Evolutionary conservation across 2,329 filamentous ascomycete species (phyloP), one percentile per base, ranked within the genome.

Genomic region (Fusarium abutilonis): DNA sequence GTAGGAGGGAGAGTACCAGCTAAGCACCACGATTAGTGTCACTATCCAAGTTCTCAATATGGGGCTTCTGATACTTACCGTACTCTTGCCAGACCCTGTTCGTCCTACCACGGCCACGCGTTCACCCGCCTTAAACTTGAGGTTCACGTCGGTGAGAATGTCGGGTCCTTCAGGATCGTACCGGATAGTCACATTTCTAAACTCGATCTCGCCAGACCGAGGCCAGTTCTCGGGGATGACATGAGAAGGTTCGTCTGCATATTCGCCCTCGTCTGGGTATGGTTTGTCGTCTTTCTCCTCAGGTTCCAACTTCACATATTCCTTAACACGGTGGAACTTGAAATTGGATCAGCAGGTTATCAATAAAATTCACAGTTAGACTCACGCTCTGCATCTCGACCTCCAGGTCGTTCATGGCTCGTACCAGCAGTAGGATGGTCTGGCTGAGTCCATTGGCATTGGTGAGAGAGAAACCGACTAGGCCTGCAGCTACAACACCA

Each of bases 51-150:
- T 32, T 38, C n/a, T 6, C 14, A 26, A 42, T 4, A n/a, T n/a
- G 23, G 35, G n/a, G 13, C 13, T 31, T 15, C 3, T n/a, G 28
- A 17, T 40, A 73, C 80, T 73, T 72, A 94, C 83, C 0, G 92
- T 96, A 46, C 89, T 92, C 75, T 96, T 96, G 4, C 92, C 92
- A 5, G 89, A 92, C 0, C 90, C 88, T 0, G 92, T 96, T 9
- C 92, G 86, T 3, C 92, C 92, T 10, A 93, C 89, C 17, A 96
- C 82, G 0, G 91, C 92, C 1, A 91, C 91, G 46, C 89, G 89
- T 50, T 90, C 89, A 1, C 92, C 91, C 0, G 89, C 89, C 11
- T 76, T 78, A 59, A 85, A 82, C 31, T 77, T 78, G 40, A 85
- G 75, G 57, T 78, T 83, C 48, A 85, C 73, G 31, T 82, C 72